These are phyloP conservation scores for Suillus cothurnatus DNA, from an alignment of 768 basidiomycete genomes.

Conservation along the genomic window DNA sequence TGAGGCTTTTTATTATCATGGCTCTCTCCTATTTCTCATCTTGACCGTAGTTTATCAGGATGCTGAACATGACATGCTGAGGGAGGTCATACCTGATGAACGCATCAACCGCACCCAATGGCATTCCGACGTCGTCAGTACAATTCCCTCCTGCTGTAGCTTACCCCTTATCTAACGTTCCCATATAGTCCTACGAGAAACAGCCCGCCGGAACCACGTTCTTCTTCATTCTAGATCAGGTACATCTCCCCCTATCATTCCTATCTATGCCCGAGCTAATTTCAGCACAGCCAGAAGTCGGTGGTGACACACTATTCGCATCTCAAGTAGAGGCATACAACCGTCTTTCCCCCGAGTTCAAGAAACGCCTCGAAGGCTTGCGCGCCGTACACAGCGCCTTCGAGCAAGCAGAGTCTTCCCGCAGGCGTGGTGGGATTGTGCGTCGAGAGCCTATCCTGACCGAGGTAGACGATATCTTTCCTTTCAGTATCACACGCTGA, in stretches of 20 bases:
- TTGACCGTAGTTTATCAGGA: conserved; percentile 50
- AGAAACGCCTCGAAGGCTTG: conserved; percentile 59
- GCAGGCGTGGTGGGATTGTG: conserved; percentile 45
- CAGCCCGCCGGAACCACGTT: conserved; percentile 58
- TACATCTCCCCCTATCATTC: conserved; percentile 6
- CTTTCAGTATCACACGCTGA: conserved; percentile 3
- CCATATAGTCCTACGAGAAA: conserved; percentile 50
- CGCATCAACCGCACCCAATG: conserved; percentile 46
- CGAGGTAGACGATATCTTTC: conserved; percentile 32
- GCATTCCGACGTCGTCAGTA: conserved; percentile 57
- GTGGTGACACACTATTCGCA: conserved; percentile 59
- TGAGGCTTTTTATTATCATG: conserved; percentile 24
- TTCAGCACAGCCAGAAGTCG: conserved; percentile 29
- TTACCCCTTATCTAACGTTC: neutral
- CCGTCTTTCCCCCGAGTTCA: conserved; percentile 57
- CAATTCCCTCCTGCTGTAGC: neutral
- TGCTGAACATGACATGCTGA: conserved; percentile 43
- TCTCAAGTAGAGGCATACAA: conserved; percentile 64
- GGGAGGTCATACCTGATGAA: conserved; percentile 45
- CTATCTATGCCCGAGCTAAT: conserved; percentile 16
- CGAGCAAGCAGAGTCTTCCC: conserved; percentile 50
- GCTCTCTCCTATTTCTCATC: neutral
- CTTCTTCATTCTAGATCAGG: conserved; percentile 57
- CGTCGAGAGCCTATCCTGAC: conserved; percentile 52
- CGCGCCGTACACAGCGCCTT: conserved; percentile 58